Percentiles rank a stretch among this genome's conserved stretches.
Evolutionary conservation across 2,329 filamentous ascomycete species (phyloP).

Genomic region (Epichloe gansuensis): DNA sequence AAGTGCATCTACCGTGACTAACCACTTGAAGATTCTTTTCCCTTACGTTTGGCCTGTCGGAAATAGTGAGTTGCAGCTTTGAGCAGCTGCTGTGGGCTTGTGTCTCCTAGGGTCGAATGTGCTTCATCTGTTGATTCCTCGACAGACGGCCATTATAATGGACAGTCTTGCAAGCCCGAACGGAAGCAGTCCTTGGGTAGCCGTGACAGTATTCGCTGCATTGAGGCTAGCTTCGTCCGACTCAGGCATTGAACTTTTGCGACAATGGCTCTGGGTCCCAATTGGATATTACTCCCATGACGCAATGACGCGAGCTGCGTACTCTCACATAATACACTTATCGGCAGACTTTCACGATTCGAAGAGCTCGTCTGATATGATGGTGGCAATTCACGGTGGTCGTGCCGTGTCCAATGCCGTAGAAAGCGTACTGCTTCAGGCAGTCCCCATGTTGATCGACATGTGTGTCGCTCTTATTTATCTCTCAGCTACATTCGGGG

Average conservation of each 20-base stretch:
- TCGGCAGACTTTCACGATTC: constrained; percentile 50
- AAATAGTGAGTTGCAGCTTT: constrained; percentile 52
- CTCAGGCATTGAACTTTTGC: constrained; percentile 39
- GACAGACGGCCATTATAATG: constrained; percentile 68
- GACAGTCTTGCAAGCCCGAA: constrained; percentile 41
- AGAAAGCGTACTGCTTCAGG: constrained; percentile 44
- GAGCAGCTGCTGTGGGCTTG: constrained; percentile 50
- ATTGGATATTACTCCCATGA: constrained; percentile 45
- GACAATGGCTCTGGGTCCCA: constrained; percentile 43
- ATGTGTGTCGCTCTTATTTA: constrained; percentile 46
- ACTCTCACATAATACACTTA: constrained; percentile 46
- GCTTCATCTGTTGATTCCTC: constrained; percentile 65
- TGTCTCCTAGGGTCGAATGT: constrained; percentile 59
- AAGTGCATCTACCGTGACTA: not conserved
- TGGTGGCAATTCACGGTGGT: constrained; percentile 42
- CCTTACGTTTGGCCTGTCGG: constrained; percentile 68
- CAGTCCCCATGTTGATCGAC: constrained; percentile 48
- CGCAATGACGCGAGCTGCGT: constrained; percentile 40
- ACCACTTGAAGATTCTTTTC: constrained; percentile 49
- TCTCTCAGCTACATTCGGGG: constrained; percentile 43
- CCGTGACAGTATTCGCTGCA: constrained; percentile 37
- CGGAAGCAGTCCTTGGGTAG: constrained; percentile 35
- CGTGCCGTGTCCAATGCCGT: constrained; percentile 41
- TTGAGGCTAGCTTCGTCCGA: constrained; percentile 41
- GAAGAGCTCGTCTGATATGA: constrained; percentile 45